Evolutionary conservation across 257 asterid species (phyloP).

Genomic region (Solanum etuberosum): DNA sequence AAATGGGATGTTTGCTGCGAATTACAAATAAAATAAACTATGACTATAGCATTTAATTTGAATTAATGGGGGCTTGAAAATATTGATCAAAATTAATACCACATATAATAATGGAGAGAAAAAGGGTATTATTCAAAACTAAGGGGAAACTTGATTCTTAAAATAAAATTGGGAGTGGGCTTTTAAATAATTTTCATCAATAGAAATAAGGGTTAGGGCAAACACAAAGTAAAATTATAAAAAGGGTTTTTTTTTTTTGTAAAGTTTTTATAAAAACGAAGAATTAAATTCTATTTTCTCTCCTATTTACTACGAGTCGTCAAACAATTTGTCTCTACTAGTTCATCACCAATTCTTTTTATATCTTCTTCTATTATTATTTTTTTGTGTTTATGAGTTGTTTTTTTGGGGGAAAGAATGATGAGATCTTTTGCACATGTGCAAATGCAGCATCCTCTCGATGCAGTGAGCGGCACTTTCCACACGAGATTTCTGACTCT

Average conservation of each 20-base stretch:
- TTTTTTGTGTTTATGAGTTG: neutral
- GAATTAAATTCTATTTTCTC: too few relatives aligned
- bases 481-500: neutral
- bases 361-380: neutral
- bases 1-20: too few relatives aligned
- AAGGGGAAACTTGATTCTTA: too few relatives aligned
- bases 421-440: neutral
- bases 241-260: too few relatives aligned
- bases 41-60: too few relatives aligned
- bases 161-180: neutral
- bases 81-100: neutral
- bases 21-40: too few relatives aligned
- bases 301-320: neutral
- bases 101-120: neutral
- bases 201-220: neutral
- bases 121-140: too few relatives aligned
- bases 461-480: neutral
- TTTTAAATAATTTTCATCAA: neutral
- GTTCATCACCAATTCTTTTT: neutral
- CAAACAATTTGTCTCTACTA: neutral
- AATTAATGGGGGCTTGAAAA: too few relatives aligned
- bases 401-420: neutral
- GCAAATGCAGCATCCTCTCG: neutral
- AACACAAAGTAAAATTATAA: neutral
- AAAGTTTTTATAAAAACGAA: too few relatives aligned